phyloP scores from a whole-genome alignment of 306 rosid genomes.

The Medicago arabica region DNA sequence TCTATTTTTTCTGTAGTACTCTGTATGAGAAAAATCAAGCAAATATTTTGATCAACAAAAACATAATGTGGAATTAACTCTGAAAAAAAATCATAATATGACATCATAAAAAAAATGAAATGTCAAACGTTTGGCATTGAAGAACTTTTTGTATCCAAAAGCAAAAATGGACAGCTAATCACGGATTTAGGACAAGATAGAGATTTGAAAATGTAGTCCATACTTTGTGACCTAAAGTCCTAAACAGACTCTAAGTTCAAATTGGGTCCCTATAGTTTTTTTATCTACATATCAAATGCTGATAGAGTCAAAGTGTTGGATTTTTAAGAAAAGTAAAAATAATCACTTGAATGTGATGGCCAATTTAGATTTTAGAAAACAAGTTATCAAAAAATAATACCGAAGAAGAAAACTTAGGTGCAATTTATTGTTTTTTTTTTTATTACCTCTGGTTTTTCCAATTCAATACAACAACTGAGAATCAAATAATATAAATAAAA shows the following conservation, averaged over 20 bases:
- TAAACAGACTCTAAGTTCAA: background rate
- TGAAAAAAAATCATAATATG: background rate
- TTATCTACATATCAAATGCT: background rate
- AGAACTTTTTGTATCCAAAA: slow-evolving; percentile 23
- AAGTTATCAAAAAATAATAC: background rate
- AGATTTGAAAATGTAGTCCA: slow-evolving; percentile 36
- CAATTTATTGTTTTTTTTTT: no score
- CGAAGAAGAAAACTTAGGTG: background rate
- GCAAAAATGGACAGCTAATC: slow-evolving; percentile 15
- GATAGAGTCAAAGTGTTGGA: slow-evolving; percentile 39
- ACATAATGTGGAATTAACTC: slow-evolving; percentile 1
- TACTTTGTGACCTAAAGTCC: slow-evolving; percentile 3
- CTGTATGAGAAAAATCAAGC: slow-evolving; percentile 43
- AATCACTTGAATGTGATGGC: slow-evolving; percentile 15
- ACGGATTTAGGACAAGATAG: background rate
- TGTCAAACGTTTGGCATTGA: slow-evolving; percentile 27
- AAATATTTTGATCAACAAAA: slow-evolving; percentile 25
- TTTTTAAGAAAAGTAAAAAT: slow-evolving; percentile 1
- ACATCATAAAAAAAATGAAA: background rate
- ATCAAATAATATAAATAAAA: background rate
- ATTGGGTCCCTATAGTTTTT: slow-evolving; percentile 36
- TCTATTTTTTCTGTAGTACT: slow-evolving; percentile 53
- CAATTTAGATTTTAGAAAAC: background rate
- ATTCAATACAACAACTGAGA: background rate
- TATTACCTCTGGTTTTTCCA: background rate